Conservation (phyloP, 1,139 yeast genomes). For the Pichia cactophila region DNA sequence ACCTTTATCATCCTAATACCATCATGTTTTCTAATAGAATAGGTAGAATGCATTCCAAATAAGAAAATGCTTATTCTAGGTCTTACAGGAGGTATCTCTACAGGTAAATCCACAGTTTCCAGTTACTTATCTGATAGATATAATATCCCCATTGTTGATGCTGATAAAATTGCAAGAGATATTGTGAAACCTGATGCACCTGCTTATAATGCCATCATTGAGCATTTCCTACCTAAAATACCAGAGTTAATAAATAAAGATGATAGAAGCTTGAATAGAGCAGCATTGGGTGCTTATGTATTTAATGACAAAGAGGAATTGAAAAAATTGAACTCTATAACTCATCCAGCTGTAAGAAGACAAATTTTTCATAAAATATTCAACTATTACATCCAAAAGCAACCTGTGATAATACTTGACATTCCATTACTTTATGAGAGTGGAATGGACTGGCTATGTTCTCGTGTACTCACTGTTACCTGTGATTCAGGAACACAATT, state of each 20-base stretch:
- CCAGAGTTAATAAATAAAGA: constrained; percentile 48
- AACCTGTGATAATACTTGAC: constrained; percentile 64
- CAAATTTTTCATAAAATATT: constrained; percentile 57
- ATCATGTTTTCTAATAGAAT: not conserved
- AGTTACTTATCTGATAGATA: constrained; percentile 44
- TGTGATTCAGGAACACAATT: constrained; percentile 55
- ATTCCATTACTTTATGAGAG: constrained; percentile 88
- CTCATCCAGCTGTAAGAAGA: constrained; percentile 82
- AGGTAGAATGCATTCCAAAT: not conserved
- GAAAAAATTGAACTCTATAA: constrained; percentile 56
- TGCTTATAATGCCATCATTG: constrained; percentile 62
- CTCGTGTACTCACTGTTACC: constrained; percentile 58
- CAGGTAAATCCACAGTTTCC: constrained; percentile 93
- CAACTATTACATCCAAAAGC: constrained; percentile 43
- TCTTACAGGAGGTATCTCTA: constrained; percentile 91
- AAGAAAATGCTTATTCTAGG: constrained; percentile 75
- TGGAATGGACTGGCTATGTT: constrained; percentile 64
- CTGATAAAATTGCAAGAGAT: constrained; percentile 80
- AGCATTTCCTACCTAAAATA: constrained; percentile 47
- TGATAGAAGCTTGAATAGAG: constrained; percentile 48
- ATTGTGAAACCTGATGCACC: constrained; percentile 74
- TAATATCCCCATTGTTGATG: constrained; percentile 64
- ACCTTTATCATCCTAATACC: too few relatives aligned
- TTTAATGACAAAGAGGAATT: constrained; percentile 53
- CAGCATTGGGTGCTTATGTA: constrained; percentile 69